Percentiles rank a stretch among this genome's conserved stretches.
phyloP scores from a whole-genome alignment of 1,284 basidiomycete genomes.

The Irpex sp. region DNA sequence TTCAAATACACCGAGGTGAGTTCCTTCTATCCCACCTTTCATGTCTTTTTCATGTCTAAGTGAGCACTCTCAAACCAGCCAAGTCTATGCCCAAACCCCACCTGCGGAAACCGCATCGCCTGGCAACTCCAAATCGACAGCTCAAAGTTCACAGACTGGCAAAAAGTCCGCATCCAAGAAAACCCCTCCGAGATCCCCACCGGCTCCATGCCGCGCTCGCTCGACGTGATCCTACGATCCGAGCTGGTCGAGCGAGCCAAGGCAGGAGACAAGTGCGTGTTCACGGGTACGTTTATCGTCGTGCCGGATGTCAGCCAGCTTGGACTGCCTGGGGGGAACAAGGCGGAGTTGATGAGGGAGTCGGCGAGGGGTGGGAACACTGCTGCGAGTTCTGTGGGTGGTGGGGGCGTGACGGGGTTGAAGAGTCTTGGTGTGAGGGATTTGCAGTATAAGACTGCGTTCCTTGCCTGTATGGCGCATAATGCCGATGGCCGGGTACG shows the following conservation, averaged over 20 bases:
- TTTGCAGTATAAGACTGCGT: constrained; percentile 97
- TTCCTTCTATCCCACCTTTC: background rate
- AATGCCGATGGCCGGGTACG: constrained; percentile 82
- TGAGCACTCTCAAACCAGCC: constrained; percentile 47
- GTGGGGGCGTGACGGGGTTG: constrained; percentile 88
- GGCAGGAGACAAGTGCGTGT: constrained; percentile 97
- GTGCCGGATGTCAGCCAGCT: constrained; percentile 98
- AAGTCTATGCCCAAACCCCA: constrained; percentile 87
- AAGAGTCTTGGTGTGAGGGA: constrained; percentile 95
- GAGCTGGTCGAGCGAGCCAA: constrained; percentile 98
- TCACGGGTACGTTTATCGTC: constrained; percentile 97
- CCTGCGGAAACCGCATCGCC: constrained; percentile 83
- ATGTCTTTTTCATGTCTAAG: constrained; percentile 4
- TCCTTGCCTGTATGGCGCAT: constrained; percentile 96
- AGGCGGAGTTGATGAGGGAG: constrained; percentile 87
- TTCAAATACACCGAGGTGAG: constrained; percentile 98
- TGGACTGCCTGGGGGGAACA: constrained; percentile 91
- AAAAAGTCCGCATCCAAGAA: constrained; percentile 98
- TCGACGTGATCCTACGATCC: constrained; percentile 93
- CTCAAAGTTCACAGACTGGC: constrained; percentile 98
- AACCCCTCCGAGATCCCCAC: constrained; percentile 99
- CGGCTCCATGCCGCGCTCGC: constrained; percentile 93
- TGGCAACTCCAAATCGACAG: constrained; percentile 97
- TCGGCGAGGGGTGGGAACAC: constrained; percentile 60
- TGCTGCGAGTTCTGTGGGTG: constrained; percentile 67